Percentiles rank a stretch among this genome's conserved stretches.
phyloP scores from a whole-genome alignment of 148 eudicot species.

The Fagopyrum tataricum region DNA sequence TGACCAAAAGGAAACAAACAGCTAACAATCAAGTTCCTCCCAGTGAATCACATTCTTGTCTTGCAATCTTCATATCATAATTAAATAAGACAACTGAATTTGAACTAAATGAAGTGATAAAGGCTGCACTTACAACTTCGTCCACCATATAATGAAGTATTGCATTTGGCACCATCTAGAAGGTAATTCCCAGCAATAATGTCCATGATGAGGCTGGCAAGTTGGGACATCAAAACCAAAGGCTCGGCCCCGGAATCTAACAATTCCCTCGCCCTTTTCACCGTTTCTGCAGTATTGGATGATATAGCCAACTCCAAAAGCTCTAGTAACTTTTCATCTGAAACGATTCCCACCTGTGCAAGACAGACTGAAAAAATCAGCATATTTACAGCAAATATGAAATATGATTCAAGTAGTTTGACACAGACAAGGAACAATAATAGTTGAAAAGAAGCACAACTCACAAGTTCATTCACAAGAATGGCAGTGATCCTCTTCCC shows the following conservation, averaged over 20 bases:
- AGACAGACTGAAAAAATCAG: neutral
- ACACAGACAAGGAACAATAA: neutral
- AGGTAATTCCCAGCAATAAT: slow-evolving; percentile 80
- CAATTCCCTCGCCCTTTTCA: slow-evolving; percentile 82
- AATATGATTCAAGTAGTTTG: slow-evolving; percentile 4
- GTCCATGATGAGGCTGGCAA: slow-evolving; percentile 87
- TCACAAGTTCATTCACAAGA: slow-evolving; percentile 94
- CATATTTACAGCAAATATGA: neutral
- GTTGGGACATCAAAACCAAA: slow-evolving; percentile 76
- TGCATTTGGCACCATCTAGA: slow-evolving; percentile 38
- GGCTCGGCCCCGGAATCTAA: slow-evolving; percentile 94
- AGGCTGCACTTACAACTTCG: slow-evolving; percentile 61
- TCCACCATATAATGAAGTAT: slow-evolving; percentile 41
- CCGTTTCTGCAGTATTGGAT: slow-evolving; percentile 87
- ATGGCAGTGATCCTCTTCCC: slow-evolving; percentile 72
- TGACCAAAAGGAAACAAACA: too few relatives aligned
- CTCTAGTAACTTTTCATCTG: slow-evolving; percentile 85
- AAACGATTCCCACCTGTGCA: slow-evolving; percentile 73
- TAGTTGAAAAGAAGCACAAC: slow-evolving; percentile 22
- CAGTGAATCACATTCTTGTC: neutral
- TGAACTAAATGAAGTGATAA: slow-evolving; percentile 3
- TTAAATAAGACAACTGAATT: neutral
- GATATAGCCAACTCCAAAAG: slow-evolving; percentile 92
- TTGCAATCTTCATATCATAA: neutral
- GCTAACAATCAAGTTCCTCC: neutral